Evolutionary conservation across 2,329 filamentous ascomycete genomes (phyloP), one percentile per base, ranked within the genome.

Genomic region (Pseudogymnoascus sp.): DNA sequence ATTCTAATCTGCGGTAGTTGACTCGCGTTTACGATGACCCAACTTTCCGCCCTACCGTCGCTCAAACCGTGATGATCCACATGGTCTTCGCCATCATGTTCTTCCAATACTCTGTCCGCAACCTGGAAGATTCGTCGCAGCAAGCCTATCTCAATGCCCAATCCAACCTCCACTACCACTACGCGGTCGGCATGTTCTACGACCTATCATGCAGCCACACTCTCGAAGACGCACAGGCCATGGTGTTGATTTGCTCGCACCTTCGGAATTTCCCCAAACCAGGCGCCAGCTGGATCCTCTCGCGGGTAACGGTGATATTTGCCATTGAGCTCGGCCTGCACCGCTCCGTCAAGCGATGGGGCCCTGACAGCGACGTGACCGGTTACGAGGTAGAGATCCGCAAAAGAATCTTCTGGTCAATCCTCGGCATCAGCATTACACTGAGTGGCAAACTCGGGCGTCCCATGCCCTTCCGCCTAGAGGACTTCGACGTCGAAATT

Each of bases 91-190:
- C 89, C 10, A 87, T 86, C 60, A 88, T 93, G 68, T 87, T 87
- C 71, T 91, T 89, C 68, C 90, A 96, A 69, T 89, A 87, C 65
- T 87, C 88, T n/a, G 79, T 86, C 4, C 82, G 90, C 19, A 92
- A 91, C 68, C 78, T 79, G 65, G 80, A 85, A 65, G 77, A 83
- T 63, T 73, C 81, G 15, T 79, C 80, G 3, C 79, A 82, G 64
- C 80, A 83, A 65, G 76, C 77, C 6, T 78, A 81, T 40, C 76
- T 88, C 61, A 85, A 88, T 67, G 80, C 84, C 1, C 77, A 87
- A 60, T 90, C 89, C 3, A 90, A 92, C 74, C 83, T 83, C 62
- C 90, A 95, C 72, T 93, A 93, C 68, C 88, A 92, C 70, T 93
- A 87, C 71, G 82, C 87, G 1, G 75, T 93, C 50, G 84, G 83